Percentiles rank a stretch among this genome's conserved stretches.
Evolutionary conservation across 1,139 yeast species (phyloP).

Genomic region (Nakaseomyces kungkrabaensis): DNA sequence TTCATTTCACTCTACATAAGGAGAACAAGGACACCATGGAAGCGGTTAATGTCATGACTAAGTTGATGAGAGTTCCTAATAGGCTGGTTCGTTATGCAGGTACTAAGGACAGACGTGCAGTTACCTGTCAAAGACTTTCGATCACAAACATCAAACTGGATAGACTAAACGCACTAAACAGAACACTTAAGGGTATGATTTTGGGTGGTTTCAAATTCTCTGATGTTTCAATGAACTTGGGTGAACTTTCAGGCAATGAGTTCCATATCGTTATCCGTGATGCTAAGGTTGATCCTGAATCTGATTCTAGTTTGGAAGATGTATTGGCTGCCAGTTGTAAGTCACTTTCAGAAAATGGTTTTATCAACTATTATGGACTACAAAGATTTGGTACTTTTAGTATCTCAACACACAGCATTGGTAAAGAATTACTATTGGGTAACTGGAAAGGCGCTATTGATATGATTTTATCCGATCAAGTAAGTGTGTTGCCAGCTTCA

Average conservation of each 20-base stretch:
- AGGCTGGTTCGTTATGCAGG: conserved; percentile 77
- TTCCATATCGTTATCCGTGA: conserved; percentile 77
- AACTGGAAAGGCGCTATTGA: conserved; percentile 78
- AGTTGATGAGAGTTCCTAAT: conserved; percentile 62
- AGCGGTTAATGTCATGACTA: conserved; percentile 65
- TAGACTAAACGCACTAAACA: conserved; percentile 67
- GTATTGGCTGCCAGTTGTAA: conserved; percentile 44
- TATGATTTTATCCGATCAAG: conserved; percentile 74
- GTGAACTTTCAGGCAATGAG: conserved; percentile 82
- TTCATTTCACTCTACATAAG: conserved; percentile 77
- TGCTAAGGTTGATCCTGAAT: conserved; percentile 33
- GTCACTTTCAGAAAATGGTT: conserved; percentile 59
- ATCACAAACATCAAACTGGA: conserved; percentile 66
- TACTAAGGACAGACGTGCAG: conserved; percentile 93
- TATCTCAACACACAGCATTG: conserved; percentile 79
- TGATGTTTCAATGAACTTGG: conserved; percentile 55
- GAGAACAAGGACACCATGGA: conserved; percentile 98
- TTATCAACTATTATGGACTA: conserved; percentile 91
- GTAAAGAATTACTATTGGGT: conserved; percentile 56
- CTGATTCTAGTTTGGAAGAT: conserved; percentile 27
- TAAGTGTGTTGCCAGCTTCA: conserved; percentile 71
- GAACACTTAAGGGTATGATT: conserved; percentile 59
- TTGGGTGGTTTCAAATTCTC: conserved; percentile 72
- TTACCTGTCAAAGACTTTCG: conserved; percentile 78
- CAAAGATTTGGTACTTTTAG: conserved; percentile 96